These are phyloP conservation scores for Coemansia guatemalensis DNA, from an alignment of 192 early-diverging fungal genomes.

Conservation along the genomic window DNA sequence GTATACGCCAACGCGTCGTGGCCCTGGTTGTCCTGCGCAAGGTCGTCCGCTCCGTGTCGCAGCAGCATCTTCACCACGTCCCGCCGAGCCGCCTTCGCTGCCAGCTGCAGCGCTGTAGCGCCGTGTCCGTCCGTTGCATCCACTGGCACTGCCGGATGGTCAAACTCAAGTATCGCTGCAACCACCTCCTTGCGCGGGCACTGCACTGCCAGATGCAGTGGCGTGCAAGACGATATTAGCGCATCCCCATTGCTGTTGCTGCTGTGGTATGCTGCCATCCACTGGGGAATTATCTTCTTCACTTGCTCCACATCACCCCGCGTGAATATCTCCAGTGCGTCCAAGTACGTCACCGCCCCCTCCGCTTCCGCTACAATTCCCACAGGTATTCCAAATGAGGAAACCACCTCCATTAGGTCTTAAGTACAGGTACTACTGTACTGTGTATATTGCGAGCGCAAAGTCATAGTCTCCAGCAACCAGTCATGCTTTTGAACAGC, in stretches of 20 bases:
- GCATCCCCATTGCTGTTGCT: constrained; percentile 5
- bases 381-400: constrained; percentile 6
- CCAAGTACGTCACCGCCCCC: constrained; percentile 28
- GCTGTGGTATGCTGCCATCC: constrained; percentile 41
- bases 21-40: constrained; percentile 60
- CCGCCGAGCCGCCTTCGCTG: constrained; percentile 62
- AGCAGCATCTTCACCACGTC: constrained; percentile 71
- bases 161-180: constrained; percentile 53
- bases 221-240: constrained; percentile 44
- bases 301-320: constrained; percentile 38
- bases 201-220: constrained; percentile 63
- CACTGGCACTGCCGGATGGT: constrained; percentile 49
- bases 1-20: constrained; percentile 59
- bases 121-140: constrained; percentile 61
- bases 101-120: constrained; percentile 74
- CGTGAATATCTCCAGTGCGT: constrained; percentile 50
- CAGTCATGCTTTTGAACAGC: no score
- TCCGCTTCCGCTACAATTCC: background rate
- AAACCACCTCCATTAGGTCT: background rate
- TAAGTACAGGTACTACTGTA: background rate
- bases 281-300: constrained; percentile 25
- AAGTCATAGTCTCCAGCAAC: no score
- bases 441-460: background rate
- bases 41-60: constrained; percentile 66
- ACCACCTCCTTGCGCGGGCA: constrained; percentile 62